Evolutionary conservation across 2,329 filamentous ascomycete species (phyloP), one percentile per base, ranked within the genome.

Genomic region (Aspergillus neoniger): DNA sequence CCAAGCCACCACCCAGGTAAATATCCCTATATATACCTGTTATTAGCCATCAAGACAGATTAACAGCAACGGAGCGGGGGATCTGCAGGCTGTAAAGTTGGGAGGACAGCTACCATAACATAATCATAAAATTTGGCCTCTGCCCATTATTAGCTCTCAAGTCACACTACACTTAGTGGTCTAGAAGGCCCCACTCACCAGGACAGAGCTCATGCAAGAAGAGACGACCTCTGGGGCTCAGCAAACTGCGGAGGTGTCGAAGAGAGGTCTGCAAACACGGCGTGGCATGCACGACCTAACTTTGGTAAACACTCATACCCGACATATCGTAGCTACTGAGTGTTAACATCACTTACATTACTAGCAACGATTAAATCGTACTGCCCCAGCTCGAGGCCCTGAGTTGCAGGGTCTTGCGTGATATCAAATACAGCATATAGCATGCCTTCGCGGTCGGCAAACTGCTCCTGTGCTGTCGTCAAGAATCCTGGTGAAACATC

Each of bases 361-460:
- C 32, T 25, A 4, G 73, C 75, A 2, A 77, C 64, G 10, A 78
- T 69, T 32, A 78, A 44, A 50, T 78, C 75, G 54, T 74, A 78
- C 5, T 23, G 54, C 2, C 60, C 65, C 2, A 51, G 6, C 32
- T 70, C 58, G 12, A 76, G 69, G 2, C 73, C 74, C 51, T 77
- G 75, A 8, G 58, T 49, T 4, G 44, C 39, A 1, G 72, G 69
- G 23, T 70, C 63, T 12, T 65, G 60, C 25, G 68, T 67, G 8
- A 76, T 71, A 44, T 78, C 69, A 2, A 76, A 62, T 0, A 66
- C 54, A 9, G 69, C 64, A 52, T 71, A 77, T 2, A 64, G 63
- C 48, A 77, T 70, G 5, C 70, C 65, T 17, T 64, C 58, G 3
- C 66, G 69, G 9, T 59, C 2, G 3, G 65, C 58, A 50, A 74